Percentiles rank a stretch among this genome's conserved stretches.
These are phyloP conservation scores for Puccinia triticina DNA, from an alignment of 1,284 basidiomycete genomes.

Conservation along the genomic window DNA sequence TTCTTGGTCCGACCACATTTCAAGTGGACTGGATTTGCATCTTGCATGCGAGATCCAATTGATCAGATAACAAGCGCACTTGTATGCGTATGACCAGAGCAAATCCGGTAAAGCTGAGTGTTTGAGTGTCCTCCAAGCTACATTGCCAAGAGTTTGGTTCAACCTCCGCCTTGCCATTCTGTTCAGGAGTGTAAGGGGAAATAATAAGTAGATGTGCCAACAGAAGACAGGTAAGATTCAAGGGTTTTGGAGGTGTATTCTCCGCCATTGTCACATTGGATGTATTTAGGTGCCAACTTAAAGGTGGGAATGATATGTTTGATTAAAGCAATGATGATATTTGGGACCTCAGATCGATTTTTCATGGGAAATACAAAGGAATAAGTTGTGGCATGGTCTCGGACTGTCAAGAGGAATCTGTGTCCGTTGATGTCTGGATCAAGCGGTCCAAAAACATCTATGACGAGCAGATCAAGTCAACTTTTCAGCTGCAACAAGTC, in stretches of 20 bases:
- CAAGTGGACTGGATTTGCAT: background rate
- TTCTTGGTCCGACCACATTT: background rate
- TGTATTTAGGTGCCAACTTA: background rate
- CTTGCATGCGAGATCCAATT: conserved; percentile 5
- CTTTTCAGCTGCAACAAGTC: too few species aligned
- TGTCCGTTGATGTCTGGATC: too few species aligned
- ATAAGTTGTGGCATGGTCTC: too few species aligned
- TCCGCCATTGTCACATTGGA: background rate
- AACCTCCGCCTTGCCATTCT: conserved; percentile 33
- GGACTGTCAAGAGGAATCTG: too few species aligned
- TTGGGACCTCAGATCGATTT: background rate
- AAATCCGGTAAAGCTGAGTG: background rate
- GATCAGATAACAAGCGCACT: background rate
- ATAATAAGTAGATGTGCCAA: background rate
- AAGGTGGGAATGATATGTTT: background rate
- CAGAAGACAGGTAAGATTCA: background rate
- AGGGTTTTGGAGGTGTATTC: background rate
- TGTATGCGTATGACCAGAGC: conserved; percentile 16
- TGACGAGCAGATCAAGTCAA: background rate
- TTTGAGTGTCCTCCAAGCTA: background rate
- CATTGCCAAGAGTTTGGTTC: conserved; percentile 14
- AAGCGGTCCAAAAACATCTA: conserved; percentile 4
- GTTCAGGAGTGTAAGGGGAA: conserved; percentile 7
- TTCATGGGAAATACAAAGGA: background rate
- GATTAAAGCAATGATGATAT: background rate